These are phyloP conservation scores for Xylaria castorea DNA, from an alignment of 495 filamentous ascomycete genomes.

Conservation along the genomic window DNA sequence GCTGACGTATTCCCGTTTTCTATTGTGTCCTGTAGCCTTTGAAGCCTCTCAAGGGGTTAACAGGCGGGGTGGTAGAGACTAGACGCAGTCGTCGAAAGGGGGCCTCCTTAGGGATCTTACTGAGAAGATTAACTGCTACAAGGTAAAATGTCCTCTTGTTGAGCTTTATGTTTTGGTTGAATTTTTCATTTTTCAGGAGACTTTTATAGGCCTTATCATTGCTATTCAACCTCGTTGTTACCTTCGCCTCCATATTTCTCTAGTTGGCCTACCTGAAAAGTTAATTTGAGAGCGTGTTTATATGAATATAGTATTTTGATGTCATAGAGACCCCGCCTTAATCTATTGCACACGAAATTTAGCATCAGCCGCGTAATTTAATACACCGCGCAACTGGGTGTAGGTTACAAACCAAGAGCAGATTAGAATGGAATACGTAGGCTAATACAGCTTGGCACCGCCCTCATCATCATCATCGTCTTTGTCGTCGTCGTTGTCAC, in stretches of 20 bases:
- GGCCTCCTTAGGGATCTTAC: neutral
- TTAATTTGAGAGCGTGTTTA: neutral
- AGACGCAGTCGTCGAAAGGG: too few relatives aligned
- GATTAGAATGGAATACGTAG: neutral
- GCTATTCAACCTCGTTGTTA: neutral
- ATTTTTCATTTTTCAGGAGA: too few relatives aligned
- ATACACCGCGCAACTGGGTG: neutral
- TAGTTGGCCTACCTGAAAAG: neutral
- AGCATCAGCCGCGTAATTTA: neutral
- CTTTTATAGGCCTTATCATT: too few relatives aligned
- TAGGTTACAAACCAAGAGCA: neutral
- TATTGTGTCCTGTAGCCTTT: neutral
- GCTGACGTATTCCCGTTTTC: neutral
- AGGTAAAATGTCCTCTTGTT: too few relatives aligned
- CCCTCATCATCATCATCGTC: conserved; percentile 18
- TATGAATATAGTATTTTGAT: neutral
- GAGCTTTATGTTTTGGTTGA: too few relatives aligned
- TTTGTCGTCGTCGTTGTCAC: neutral
- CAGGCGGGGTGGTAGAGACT: too few relatives aligned
- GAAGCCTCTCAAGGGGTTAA: neutral
- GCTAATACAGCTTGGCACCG: conserved; percentile 12
- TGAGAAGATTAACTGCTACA: neutral
- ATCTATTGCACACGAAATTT: neutral
- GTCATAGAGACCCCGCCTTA: neutral
- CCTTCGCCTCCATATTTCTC: neutral